Conservation (phyloP, 2,329 filamentous ascomycete species). For the Cladosporium sp. region DNA sequence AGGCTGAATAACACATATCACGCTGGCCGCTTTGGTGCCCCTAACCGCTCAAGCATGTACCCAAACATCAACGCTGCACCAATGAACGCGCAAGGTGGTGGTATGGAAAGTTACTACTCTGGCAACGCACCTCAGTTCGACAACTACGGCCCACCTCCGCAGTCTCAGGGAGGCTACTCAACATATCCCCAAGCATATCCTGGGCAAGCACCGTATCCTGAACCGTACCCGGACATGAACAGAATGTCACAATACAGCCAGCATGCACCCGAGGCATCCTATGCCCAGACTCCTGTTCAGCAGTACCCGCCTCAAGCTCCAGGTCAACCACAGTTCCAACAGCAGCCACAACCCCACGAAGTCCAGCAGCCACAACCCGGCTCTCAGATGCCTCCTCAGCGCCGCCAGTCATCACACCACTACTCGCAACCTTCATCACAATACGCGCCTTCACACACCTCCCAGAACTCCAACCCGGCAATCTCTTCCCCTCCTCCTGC, state of each 20-base stretch:
- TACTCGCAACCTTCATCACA: slow-evolving; percentile 33
- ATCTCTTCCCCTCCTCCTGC: slow-evolving; percentile 30
- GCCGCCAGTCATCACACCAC: slow-evolving; percentile 28
- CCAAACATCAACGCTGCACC: slow-evolving; percentile 58
- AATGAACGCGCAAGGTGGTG: slow-evolving; percentile 42
- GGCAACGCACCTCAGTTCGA: slow-evolving; percentile 53
- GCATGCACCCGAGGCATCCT: slow-evolving; percentile 24
- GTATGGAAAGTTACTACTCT: slow-evolving; percentile 78
- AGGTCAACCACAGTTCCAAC: slow-evolving; percentile 19
- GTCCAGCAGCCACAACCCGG: slow-evolving; percentile 14
- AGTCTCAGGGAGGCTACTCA: slow-evolving; percentile 49
- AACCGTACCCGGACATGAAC: slow-evolving; percentile 29
- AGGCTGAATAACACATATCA: slow-evolving; percentile 88
- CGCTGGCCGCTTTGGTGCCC: slow-evolving; percentile 55
- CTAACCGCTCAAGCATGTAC: slow-evolving; percentile 59
- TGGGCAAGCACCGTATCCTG: slow-evolving; percentile 36
- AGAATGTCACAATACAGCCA: slow-evolving; percentile 34
- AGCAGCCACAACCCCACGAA: slow-evolving; percentile 17
- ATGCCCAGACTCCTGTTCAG: slow-evolving; percentile 28
- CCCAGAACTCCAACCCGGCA: slow-evolving; percentile 24
- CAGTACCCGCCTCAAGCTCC: slow-evolving; percentile 32
- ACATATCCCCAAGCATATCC: slow-evolving; percentile 40
- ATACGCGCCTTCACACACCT: slow-evolving; percentile 31
- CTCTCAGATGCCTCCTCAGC: slow-evolving; percentile 22
- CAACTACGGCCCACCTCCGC: slow-evolving; percentile 39